Evolutionary conservation across 1,139 yeast species (phyloP).

Genomic region (Schwanniomyces etchellsii): DNA sequence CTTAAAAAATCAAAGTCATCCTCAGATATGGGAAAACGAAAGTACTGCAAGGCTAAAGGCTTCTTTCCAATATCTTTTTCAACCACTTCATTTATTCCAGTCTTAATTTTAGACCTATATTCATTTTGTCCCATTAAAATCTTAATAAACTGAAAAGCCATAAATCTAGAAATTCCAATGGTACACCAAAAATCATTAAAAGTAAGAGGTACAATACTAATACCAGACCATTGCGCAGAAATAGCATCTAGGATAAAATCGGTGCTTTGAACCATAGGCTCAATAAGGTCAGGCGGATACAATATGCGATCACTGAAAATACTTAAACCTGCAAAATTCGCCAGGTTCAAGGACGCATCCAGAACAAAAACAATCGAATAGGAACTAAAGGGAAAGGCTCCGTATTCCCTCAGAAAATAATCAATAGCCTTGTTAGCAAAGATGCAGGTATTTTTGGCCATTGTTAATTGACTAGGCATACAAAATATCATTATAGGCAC

Average conservation of each 20-base stretch:
- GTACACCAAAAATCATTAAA: slow-evolving; percentile 91
- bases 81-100: slow-evolving; percentile 60
- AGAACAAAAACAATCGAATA: slow-evolving; percentile 73
- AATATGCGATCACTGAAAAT: slow-evolving; percentile 58
- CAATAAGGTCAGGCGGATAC: slow-evolving; percentile 75
- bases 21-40: slow-evolving; percentile 62
- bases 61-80: slow-evolving; percentile 74
- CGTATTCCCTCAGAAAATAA: slow-evolving; percentile 80
- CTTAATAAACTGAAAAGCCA: slow-evolving; percentile 69
- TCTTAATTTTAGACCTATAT: slow-evolving; percentile 64
- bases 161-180: slow-evolving; percentile 76
- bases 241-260: slow-evolving; percentile 63
- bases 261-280: slow-evolving; percentile 70
- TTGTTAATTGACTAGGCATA: slow-evolving; percentile 48
- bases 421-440: slow-evolving; percentile 77
- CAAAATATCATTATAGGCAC: slow-evolving; percentile 55
- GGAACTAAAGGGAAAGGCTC: slow-evolving; percentile 87
- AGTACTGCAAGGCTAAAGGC: slow-evolving; percentile 68
- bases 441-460: slow-evolving; percentile 70
- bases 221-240: slow-evolving; percentile 92
- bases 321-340: slow-evolving; percentile 75
- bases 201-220: slow-evolving; percentile 77
- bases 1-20: slow-evolving; percentile 58
- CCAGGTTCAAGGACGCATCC: slow-evolving; percentile 44
- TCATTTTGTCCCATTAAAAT: slow-evolving; percentile 81